Percentiles rank a stretch among this genome's conserved stretches.
These are phyloP conservation scores for Colletotrichum noveboracense DNA, from an alignment of 2,329 filamentous ascomycete genomes.

Conservation along the genomic window DNA sequence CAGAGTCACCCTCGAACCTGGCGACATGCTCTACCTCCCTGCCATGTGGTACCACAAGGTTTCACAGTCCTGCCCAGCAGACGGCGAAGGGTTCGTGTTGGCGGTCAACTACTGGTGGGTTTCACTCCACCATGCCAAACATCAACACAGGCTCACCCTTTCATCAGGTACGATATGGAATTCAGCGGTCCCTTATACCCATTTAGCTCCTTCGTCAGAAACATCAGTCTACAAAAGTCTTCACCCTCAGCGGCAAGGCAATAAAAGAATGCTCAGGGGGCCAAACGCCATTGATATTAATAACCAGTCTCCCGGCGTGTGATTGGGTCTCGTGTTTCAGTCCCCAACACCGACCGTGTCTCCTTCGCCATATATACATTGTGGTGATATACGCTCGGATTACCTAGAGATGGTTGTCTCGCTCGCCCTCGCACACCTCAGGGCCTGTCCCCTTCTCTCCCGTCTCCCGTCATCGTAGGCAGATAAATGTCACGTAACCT, in stretches of 20 bases:
- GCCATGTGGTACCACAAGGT: constrained; percentile 86
- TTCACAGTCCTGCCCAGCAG: constrained; percentile 69
- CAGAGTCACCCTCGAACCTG: constrained; percentile 70
- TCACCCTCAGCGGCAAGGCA: neutral
- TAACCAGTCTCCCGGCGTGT: neutral
- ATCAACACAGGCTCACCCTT: neutral
- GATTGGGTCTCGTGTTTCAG: constrained; percentile 3
- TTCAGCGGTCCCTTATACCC: constrained; percentile 74
- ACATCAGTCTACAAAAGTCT: constrained; percentile 28
- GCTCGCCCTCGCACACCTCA: neutral
- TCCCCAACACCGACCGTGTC: neutral
- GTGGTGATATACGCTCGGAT: constrained; percentile 13
- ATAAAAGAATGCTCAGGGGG: neutral
- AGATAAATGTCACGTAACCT: neutral
- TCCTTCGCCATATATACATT: constrained; percentile 13
- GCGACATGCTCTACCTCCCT: constrained; percentile 84
- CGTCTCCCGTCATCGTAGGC: neutral
- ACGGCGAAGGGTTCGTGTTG: constrained; percentile 76
- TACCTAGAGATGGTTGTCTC: constrained; percentile 1
- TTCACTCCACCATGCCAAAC: neutral
- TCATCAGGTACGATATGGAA: constrained; percentile 76
- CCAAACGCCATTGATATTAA: neutral
- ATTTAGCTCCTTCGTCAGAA: constrained; percentile 59
- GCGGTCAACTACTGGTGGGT: constrained; percentile 82
- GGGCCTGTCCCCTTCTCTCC: neutral